These are phyloP conservation scores for Alternaria arbusti DNA, from an alignment of 2,329 filamentous ascomycete genomes.

Conservation along the genomic window DNA sequence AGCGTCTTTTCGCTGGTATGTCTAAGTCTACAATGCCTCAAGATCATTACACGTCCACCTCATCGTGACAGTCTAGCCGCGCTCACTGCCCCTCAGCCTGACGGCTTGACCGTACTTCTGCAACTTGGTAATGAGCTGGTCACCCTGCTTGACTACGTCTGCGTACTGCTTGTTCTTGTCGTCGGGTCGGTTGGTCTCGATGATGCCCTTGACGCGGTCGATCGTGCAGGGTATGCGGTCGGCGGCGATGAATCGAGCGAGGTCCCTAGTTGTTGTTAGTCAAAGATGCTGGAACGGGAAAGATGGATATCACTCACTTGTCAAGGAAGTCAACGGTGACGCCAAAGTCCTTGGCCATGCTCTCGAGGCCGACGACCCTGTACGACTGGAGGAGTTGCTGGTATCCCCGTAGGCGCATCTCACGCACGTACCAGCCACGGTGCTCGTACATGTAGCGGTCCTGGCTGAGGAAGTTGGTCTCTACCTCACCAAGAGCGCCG, in stretches of 20 bases:
- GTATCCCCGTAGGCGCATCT: constrained; percentile 96
- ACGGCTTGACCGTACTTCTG: constrained; percentile 99
- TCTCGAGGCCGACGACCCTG: constrained; percentile 92
- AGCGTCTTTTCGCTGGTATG: constrained; percentile 20
- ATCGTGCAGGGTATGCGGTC: constrained; percentile 96
- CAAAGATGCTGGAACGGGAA: background rate
- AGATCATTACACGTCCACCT: constrained; percentile 27
- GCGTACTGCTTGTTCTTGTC: constrained; percentile 99
- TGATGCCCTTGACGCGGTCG: constrained; percentile 93
- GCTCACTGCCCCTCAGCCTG: constrained; percentile 89
- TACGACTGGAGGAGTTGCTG: constrained; percentile 98
- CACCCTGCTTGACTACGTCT: constrained; percentile 95
- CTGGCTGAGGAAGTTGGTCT: constrained; percentile 91
- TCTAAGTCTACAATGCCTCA: constrained; percentile 32
- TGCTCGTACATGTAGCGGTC: constrained; percentile 97
- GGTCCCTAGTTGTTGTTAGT: constrained; percentile 66
- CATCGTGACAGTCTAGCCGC: constrained; percentile 63
- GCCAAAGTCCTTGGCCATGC: constrained; percentile 97
- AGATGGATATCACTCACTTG: constrained; percentile 64
- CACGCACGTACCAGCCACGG: constrained; percentile 94
- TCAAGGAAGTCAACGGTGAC: constrained; percentile 97
- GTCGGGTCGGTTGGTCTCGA: constrained; percentile 96
- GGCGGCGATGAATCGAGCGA: constrained; percentile 95
- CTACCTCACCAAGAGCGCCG: constrained; percentile 83
- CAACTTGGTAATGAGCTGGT: constrained; percentile 97